These are phyloP conservation scores for Aspergillus saccharolyticus DNA, from an alignment of 495 filamentous ascomycete genomes.

Conservation along the genomic window DNA sequence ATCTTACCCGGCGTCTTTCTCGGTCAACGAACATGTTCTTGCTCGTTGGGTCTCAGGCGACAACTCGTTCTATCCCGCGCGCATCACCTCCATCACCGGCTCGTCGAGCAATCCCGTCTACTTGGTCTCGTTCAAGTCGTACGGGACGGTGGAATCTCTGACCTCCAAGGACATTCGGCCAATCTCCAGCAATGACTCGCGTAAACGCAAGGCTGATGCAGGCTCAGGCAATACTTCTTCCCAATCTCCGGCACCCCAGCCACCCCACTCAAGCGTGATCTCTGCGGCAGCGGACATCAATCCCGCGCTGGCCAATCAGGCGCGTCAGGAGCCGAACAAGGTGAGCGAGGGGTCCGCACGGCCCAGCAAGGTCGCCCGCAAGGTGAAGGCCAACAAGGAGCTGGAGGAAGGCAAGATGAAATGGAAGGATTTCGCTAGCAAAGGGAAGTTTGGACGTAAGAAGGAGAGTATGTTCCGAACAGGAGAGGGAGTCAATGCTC, in stretches of 20 bases:
- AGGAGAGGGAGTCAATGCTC: conserved; percentile 73
- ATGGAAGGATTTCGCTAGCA: conserved; percentile 86
- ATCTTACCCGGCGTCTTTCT: conserved; percentile 49
- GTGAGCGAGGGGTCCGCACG: conserved; percentile 60
- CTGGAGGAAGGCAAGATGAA: conserved; percentile 86
- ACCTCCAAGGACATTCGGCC: conserved; percentile 80
- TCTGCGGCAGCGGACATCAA: conserved; percentile 85
- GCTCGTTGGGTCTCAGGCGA: conserved; percentile 90
- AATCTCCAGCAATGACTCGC: conserved; percentile 56
- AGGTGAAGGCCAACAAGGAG: conserved; percentile 86
- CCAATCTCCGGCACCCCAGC: conserved; percentile 39
- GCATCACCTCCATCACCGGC: conserved; percentile 89
- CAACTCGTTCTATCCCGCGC: conserved; percentile 84
- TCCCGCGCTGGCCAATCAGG: conserved; percentile 66
- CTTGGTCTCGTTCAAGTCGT: conserved; percentile 88
- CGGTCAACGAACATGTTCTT: conserved; percentile 84
- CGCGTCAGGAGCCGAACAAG: conserved; percentile 60
- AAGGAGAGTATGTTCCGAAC: conserved; percentile 99
- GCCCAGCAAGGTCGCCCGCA: conserved; percentile 64
- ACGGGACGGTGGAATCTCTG: conserved; percentile 76
- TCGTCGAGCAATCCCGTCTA: conserved; percentile 84
- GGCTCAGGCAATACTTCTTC: conserved; percentile 51
- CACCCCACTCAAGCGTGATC: conserved; percentile 60
- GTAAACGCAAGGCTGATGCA: conserved; percentile 90
- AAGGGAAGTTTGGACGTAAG: conserved; percentile 79